These are phyloP conservation scores for Nicotiana attenuata DNA, from an alignment of 257 asterid species.

Conservation along the genomic window DNA sequence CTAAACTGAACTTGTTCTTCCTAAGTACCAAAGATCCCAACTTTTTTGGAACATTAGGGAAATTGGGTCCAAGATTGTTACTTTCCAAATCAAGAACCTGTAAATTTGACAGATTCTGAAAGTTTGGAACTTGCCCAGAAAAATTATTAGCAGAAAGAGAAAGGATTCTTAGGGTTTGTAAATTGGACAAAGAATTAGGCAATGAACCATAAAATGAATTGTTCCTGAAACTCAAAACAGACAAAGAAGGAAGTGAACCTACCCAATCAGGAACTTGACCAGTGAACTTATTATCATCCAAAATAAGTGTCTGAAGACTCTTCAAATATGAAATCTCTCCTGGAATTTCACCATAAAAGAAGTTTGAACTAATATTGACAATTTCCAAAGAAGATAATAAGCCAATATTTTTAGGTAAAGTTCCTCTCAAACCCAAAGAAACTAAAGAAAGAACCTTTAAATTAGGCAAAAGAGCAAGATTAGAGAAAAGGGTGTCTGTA, in stretches of 20 bases:
- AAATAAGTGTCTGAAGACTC: constrained; percentile 56
- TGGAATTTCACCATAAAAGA: constrained; percentile 56
- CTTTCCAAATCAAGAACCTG: constrained; percentile 67
- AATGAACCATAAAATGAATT: constrained; percentile 54
- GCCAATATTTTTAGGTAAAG: constrained; percentile 55
- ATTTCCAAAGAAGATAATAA: constrained; percentile 61
- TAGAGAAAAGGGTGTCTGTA: constrained; percentile 36
- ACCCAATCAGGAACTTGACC: constrained; percentile 63
- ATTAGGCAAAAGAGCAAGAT: constrained; percentile 47
- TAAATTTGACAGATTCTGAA: constrained; percentile 49
- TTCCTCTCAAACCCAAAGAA: constrained; percentile 64
- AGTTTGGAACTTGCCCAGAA: constrained; percentile 47
- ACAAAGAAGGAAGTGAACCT: constrained; percentile 33
- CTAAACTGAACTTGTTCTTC: constrained; percentile 54
- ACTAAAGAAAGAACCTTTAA: constrained; percentile 69
- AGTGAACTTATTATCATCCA: constrained; percentile 54
- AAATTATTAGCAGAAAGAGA: constrained; percentile 48
- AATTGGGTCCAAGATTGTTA: constrained; percentile 65
- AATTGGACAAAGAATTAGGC: constrained; percentile 38
- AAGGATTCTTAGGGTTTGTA: constrained; percentile 46
- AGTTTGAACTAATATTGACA: constrained; percentile 59
- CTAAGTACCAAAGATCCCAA: constrained; percentile 54
- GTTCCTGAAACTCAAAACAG: constrained; percentile 67
- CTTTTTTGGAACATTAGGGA: constrained; percentile 52
- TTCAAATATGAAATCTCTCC: constrained; percentile 41